phyloP scores from a whole-genome alignment of 768 basidiomycete genomes.

The Suillus occidentalis region DNA sequence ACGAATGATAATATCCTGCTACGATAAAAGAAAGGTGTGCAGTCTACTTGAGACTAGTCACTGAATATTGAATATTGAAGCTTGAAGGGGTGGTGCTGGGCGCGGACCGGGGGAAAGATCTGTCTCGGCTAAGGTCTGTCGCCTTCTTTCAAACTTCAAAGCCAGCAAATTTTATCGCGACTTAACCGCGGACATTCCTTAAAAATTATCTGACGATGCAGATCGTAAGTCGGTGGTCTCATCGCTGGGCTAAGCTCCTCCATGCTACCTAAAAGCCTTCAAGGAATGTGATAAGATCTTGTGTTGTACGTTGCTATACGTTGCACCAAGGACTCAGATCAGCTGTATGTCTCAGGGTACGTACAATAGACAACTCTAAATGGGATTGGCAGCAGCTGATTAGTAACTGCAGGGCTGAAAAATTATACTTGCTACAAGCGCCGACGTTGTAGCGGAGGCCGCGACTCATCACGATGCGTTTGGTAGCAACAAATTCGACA shows the following conservation, averaged over 20 bases:
- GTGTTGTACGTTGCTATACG: background rate
- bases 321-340: background rate
- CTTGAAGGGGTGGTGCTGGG: background rate
- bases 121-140: background rate
- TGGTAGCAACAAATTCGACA: background rate
- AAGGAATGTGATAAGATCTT: background rate
- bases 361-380: background rate
- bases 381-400: background rate
- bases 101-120: constrained; percentile 1
- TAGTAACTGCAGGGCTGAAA: background rate
- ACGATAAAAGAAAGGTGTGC: background rate
- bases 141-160: background rate
- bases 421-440: background rate
- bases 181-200: background rate
- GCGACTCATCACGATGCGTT: background rate
- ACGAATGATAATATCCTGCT: too few relatives aligned
- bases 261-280: background rate
- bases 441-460: background rate
- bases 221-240: background rate
- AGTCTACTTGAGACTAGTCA: background rate
- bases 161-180: background rate
- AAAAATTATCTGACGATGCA: background rate
- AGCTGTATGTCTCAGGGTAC: background rate
- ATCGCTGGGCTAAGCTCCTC: background rate
- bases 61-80: background rate